Base-by-base conservation (phyloP, 2,329 filamentous ascomycete species). In the Alternaria arborescens region DNA sequence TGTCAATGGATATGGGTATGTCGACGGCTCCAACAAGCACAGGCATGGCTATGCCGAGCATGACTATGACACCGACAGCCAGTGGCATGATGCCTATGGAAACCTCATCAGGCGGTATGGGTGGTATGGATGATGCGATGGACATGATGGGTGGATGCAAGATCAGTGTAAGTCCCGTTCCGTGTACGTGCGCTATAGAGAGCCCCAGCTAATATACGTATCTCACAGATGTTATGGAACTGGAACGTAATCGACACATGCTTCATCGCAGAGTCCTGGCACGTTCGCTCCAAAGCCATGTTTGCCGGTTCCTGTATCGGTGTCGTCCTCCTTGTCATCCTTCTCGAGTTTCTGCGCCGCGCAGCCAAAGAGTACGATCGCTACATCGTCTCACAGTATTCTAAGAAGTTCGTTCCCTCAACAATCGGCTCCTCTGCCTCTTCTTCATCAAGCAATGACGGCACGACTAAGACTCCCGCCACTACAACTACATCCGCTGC, bases 281-380 rank as follows among this genome's bases (percentile, higher is more conserved):
- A 87, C 71, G 86, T 93, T 73, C 89, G 81, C 14, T 89, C 88
- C 11, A 80, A 77, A 28, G 88, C 86, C 74, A 90, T 90, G 85
- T 95, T 96, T 73, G 92, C 90, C 51, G 91, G 89, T 32, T 91
- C 89, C 55, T 95, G 92, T 81, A 90, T 97, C 73, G 91, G 91
- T 57, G 89, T 93, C 34, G 82, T 94, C 65, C 81, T 90, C 12
- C 88, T 96, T 58, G 90, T 91, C 65, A 83, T 94, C 58, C 69
- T 80, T 4, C 88, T 95, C 67, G 91, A 96, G 73, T 80, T 88
- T 60, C 84, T 95, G 22, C 90, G 92, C 52, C 89, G 91, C 47
- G 72, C 85, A 18, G 84, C 86, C 66, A 90, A 91, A 71, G 91
- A 93, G 76, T 95, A 90, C 78, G 92, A 96, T 77, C 83, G 85